phyloP scores from a whole-genome alignment of 352 stramenopile genomes.

The Globisporangium cylindrosporum region DNA sequence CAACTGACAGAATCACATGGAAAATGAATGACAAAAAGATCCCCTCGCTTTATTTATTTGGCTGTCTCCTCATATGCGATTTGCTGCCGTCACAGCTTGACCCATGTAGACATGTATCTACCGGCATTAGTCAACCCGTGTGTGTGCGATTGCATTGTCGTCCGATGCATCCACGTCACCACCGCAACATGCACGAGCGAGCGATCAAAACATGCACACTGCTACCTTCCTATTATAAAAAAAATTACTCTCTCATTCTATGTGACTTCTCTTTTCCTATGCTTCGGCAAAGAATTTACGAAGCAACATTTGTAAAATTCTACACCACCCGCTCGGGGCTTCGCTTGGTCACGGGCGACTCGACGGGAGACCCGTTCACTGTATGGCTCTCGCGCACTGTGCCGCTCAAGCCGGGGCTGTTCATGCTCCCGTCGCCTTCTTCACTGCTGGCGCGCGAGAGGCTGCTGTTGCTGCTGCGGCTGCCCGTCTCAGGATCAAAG shows the following conservation, averaged over 20 bases:
- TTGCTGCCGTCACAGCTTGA: background rate
- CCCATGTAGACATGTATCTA: background rate
- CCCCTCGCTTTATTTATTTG: no score
- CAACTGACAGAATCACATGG: no score
- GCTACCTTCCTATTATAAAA: background rate
- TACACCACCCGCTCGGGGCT: slow-evolving; percentile 15
- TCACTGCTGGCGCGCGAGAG: slow-evolving; percentile 23
- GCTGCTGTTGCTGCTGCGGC: slow-evolving; percentile 12
- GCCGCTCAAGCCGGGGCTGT: slow-evolving; percentile 21
- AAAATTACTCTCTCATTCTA: background rate
- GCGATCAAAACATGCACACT: background rate
- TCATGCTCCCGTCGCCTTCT: slow-evolving; percentile 23
- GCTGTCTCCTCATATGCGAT: background rate
- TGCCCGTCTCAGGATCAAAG: slow-evolving; percentile 33
- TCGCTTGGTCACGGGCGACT: slow-evolving; percentile 13
- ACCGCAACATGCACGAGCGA: background rate
- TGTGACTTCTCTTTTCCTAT: background rate
- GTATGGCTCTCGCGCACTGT: slow-evolving; percentile 46
- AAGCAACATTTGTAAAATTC: background rate
- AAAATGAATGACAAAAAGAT: no score
- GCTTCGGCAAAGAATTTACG: no score
- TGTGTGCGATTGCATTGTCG: background rate
- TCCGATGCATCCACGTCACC: background rate
- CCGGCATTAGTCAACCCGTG: no score
- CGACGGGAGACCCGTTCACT: slow-evolving; percentile 28